These are phyloP conservation scores for Blastocrithidia nonstop DNA, from an alignment of 208 protist species.

Conservation along the genomic window DNA sequence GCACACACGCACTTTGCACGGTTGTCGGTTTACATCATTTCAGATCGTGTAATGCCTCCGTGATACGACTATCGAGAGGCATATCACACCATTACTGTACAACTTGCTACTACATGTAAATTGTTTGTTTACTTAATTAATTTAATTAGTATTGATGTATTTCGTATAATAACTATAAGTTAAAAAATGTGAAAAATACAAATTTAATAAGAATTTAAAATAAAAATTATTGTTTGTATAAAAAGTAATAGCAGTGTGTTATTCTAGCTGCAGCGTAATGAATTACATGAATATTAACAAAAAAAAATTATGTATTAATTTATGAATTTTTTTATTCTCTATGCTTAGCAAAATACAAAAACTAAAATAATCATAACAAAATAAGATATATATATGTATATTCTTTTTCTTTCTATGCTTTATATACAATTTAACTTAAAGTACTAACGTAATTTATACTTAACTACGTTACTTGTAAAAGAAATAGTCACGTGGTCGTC, in stretches of 20 bases:
- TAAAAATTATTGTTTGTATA: background rate
- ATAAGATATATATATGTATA: too few relatives aligned
- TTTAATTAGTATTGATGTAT: too few relatives aligned
- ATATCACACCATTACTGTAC: conserved; percentile 64
- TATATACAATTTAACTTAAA: too few relatives aligned
- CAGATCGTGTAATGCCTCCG: conserved; percentile 68
- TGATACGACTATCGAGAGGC: conserved; percentile 53
- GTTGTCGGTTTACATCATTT: conserved; percentile 79
- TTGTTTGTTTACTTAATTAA: too few relatives aligned
- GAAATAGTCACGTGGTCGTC: conserved; percentile 71
- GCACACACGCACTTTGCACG: conserved; percentile 91
- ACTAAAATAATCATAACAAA: background rate
- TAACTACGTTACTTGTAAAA: conserved; percentile 13
- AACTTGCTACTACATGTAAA: too few relatives aligned
- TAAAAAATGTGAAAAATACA: too few relatives aligned
- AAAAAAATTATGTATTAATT: background rate
- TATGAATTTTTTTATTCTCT: background rate
- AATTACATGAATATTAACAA: background rate
- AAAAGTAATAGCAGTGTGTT: too few relatives aligned
- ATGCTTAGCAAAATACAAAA: background rate
- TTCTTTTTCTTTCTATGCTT: too few relatives aligned
- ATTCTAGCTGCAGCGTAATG: too few relatives aligned
- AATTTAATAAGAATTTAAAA: background rate
- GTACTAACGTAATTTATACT: too few relatives aligned
- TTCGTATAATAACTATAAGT: too few relatives aligned